These are phyloP conservation scores for Chaetoscypha palmicola DNA, from an alignment of 2,329 filamentous ascomycete species.

Conservation along the genomic window DNA sequence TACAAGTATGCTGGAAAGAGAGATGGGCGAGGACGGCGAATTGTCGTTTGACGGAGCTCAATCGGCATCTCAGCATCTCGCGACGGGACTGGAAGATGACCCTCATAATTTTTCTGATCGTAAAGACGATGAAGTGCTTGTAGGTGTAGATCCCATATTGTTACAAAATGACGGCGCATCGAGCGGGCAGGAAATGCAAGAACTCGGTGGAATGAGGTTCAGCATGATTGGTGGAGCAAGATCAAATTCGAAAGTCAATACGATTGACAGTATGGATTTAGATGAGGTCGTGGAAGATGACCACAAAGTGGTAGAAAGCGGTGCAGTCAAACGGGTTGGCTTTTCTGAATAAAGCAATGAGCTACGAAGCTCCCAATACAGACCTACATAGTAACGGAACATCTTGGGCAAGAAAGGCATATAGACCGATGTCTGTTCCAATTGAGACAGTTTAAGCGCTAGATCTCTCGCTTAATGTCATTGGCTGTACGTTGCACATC, in stretches of 20 bases:
- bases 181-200: conserved; percentile 27
- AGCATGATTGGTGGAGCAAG: conserved; percentile 15
- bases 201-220: conserved; percentile 18
- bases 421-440: too few relatives aligned
- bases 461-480: too few relatives aligned
- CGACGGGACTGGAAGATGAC: conserved; percentile 4
- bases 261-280: conserved; percentile 29
- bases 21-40: conserved; percentile 1
- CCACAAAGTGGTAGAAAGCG: conserved; percentile 18
- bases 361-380: too few relatives aligned
- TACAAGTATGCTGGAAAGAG: conserved; percentile 7
- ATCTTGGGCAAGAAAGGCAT: too few relatives aligned
- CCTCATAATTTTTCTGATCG: conserved; percentile 3
- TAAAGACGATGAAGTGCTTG: conserved; percentile 14
- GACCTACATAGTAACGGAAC: too few relatives aligned
- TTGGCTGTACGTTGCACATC: too few relatives aligned
- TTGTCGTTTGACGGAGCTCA: conserved; percentile 1
- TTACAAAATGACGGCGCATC: conserved; percentile 2
- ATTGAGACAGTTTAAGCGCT: too few relatives aligned
- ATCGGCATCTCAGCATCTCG: conserved; percentile 4
- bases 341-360: conserved; percentile 8
- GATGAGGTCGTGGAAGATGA: conserved; percentile 24
- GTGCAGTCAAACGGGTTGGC: conserved; percentile 23
- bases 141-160: conserved; percentile 23
- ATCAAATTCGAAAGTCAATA: conserved; percentile 7